Evolutionary conservation across 345 rosid genomes (phyloP), one percentile per base, ranked within the genome.

Genomic region (Salix exigua): DNA sequence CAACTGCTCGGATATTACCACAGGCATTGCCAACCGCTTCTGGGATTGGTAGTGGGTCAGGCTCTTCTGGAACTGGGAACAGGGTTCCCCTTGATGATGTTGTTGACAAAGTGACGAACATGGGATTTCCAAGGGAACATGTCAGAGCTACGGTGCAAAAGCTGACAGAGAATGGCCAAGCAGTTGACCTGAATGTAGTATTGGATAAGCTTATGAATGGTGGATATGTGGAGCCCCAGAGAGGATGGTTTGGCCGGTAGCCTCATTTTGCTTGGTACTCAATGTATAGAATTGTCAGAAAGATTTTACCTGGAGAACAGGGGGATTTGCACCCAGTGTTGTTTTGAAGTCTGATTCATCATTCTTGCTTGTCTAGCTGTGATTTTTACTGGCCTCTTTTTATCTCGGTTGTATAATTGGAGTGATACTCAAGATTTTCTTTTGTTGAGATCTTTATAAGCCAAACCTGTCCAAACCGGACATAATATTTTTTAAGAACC

Each of bases 141-240:
- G 97, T 94, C 44, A 87, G 91, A 83, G 97, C 88, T 61, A 89
- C 97, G 5, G 97, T 94, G 61, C 77, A 89, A 74, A 87, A 85
- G 76, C 81, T 94, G 83, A 94, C 97, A 0, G 98, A 94, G 86
- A 92, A 85, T 17, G 97, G 97, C 23, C 97, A 92, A 84, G 70
- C 91, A 4, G 97, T 94, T n/a, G 97, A 94, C 79, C 86, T 94
- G 75, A 94, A 94, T 81, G 76, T 85, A 70, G 98, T 94, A 75
- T 83, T 94, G 77, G 98, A 94, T 83, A 94, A 91, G 89, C 87
- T 94, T 77, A 94, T 92, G 98, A 94, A 89, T 68, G 97, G 87
- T 64, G 89, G 89, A 33, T 92, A 88, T 55, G 81, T 86, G 70
- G 97, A 87, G 82, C 91, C 90, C 12, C 96, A 78, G 28, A 85